phyloP scores from a whole-genome alignment of 768 basidiomycete genomes.

The Tricholoma bakamatsutake region DNA sequence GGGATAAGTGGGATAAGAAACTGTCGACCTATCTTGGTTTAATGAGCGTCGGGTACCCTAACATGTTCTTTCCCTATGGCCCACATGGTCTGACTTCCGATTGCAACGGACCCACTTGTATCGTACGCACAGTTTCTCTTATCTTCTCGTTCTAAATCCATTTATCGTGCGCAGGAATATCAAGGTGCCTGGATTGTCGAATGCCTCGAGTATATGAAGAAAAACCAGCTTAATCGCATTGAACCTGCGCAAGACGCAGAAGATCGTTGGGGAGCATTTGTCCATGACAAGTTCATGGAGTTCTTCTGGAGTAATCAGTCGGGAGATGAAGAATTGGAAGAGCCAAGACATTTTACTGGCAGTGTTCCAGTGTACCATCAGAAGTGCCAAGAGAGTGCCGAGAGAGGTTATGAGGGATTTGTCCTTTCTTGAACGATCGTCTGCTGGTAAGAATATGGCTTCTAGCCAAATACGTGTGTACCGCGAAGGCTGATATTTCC shows the following conservation, averaged over 20 bases:
- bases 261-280: neutral
- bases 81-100: slow-evolving; percentile 21
- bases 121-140: slow-evolving; percentile 9
- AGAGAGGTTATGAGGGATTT: slow-evolving; percentile 14
- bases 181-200: slow-evolving; percentile 21
- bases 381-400: slow-evolving; percentile 12
- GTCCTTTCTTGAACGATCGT: neutral
- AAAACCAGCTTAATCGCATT: slow-evolving; percentile 1
- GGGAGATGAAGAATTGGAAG: slow-evolving; percentile 16
- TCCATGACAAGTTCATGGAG: slow-evolving; percentile 6
- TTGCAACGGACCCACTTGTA: slow-evolving; percentile 19
- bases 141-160: neutral
- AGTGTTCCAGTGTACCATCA: slow-evolving; percentile 16
- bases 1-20: slow-evolving; percentile 18
- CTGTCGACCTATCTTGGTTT: slow-evolving; percentile 19
- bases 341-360: slow-evolving; percentile 18
- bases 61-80: slow-evolving; percentile 22
- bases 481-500: too few species aligned
- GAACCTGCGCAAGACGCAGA: slow-evolving; percentile 1
- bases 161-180: slow-evolving; percentile 13
- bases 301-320: slow-evolving; percentile 10
- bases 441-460: too few species aligned
- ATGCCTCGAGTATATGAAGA: slow-evolving; percentile 10
- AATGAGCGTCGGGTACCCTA: slow-evolving; percentile 16
- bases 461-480: too few species aligned